A percentile compares a stretch with the other conserved stretches of the same genome.
Conservation (phyloP, 2,329 filamentous ascomycete genomes). For the Achaetomium macrosporum region DNA sequence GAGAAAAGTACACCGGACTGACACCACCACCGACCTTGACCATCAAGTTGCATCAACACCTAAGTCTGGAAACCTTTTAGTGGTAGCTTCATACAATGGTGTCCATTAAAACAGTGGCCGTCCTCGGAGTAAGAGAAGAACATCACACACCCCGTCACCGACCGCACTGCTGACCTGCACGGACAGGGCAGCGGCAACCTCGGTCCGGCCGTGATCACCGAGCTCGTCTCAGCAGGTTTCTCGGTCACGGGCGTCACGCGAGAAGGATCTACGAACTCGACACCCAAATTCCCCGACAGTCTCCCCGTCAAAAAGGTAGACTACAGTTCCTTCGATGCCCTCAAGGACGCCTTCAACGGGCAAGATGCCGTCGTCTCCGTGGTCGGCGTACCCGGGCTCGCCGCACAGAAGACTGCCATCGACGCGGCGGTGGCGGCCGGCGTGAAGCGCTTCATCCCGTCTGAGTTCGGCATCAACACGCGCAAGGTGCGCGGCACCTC, state of each 20-base stretch:
- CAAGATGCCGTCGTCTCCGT: constrained; percentile 52
- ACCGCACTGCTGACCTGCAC: not conserved
- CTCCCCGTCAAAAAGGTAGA: constrained; percentile 42
- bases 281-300: constrained; percentile 26
- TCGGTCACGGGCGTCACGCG: constrained; percentile 48
- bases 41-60: not conserved
- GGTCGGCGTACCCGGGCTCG: constrained; percentile 38
- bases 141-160: not conserved
- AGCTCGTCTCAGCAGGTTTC: constrained; percentile 36
- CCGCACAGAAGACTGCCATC: constrained; percentile 43
- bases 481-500: constrained; percentile 22
- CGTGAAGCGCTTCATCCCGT: constrained; percentile 53
- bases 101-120: constrained; percentile 31
- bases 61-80: not conserved
- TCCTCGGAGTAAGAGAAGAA: constrained; percentile 31
- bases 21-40: not conserved
- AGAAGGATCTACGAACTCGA: constrained; percentile 32
- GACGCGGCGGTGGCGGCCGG: constrained; percentile 51
- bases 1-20: not conserved
- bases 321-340: constrained; percentile 37
- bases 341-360: constrained; percentile 42
- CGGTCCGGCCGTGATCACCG: constrained; percentile 27
- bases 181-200: constrained; percentile 33
- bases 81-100: constrained; percentile 12
- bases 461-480: constrained; percentile 43